These are phyloP conservation scores for Acer saccharum DNA, from an alignment of 345 rosid genomes.

Conservation along the genomic window DNA sequence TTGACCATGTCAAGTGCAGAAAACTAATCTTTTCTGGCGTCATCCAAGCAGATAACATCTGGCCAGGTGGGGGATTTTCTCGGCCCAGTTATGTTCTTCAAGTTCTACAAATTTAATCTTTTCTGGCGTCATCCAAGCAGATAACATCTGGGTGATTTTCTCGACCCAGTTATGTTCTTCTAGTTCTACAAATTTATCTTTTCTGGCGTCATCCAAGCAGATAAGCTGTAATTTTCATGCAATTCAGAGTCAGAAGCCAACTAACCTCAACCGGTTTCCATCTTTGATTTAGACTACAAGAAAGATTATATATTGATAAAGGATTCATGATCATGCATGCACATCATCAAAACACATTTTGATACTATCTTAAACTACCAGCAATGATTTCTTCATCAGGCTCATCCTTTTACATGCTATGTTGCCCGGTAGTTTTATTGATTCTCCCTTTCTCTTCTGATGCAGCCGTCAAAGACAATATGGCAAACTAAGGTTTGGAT, in stretches of 20 bases:
- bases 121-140: no score
- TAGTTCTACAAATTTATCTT: no score
- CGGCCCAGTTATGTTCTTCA: not conserved
- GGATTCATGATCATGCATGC: conserved; percentile 18
- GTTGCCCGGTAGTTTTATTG: conserved; percentile 26
- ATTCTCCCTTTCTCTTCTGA: conserved; percentile 44
- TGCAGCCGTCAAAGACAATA: no score
- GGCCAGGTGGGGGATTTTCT: not conserved
- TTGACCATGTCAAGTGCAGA: not conserved
- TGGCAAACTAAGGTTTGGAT: no score
- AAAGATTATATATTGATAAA: conserved; percentile 13
- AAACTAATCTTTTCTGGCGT: not conserved
- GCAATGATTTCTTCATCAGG: conserved; percentile 31
- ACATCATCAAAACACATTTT: conserved; percentile 2
- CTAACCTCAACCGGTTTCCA: not conserved
- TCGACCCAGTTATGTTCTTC: no score
- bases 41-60: not conserved
- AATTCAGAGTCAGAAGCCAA: no score
- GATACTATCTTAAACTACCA: not conserved
- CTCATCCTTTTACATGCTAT: conserved; percentile 12
- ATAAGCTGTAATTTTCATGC: no score
- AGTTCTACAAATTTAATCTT: no score
- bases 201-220: no score
- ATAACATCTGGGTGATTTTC: no score
- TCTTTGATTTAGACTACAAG: not conserved